phyloP scores from a whole-genome alignment of 768 basidiomycete genomes.

The Lanmaoa pseudosensibilis region DNA sequence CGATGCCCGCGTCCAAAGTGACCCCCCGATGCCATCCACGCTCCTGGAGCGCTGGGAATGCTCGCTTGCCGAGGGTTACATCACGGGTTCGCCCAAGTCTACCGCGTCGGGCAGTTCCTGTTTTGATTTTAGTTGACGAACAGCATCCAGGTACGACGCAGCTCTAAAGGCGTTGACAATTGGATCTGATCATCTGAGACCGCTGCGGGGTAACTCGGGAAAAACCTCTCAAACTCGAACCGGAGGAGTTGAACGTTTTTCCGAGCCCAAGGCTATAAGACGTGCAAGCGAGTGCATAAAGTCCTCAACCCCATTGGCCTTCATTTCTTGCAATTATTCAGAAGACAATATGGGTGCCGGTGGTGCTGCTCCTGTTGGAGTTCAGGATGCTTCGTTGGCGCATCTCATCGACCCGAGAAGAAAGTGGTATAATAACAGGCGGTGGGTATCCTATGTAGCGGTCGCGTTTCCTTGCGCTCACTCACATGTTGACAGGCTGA shows the following conservation, averaged over 20 bases:
- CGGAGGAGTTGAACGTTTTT: constrained; percentile 3
- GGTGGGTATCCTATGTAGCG: constrained; percentile 38
- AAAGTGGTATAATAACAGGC: constrained; percentile 77
- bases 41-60: neutral
- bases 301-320: constrained; percentile 24
- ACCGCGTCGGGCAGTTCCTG: neutral
- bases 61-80: neutral
- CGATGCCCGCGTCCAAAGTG: too few species aligned
- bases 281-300: neutral
- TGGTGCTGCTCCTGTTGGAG: constrained; percentile 37
- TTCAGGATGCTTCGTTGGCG: constrained; percentile 38
- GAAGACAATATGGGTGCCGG: constrained; percentile 52
- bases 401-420: constrained; percentile 64
- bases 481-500: constrained; percentile 41
- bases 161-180: neutral
- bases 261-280: constrained; percentile 14
- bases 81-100: neutral
- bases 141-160: neutral
- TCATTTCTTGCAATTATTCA: neutral
- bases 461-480: neutral
- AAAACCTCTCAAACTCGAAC: constrained; percentile 13
- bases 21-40: too few species aligned
- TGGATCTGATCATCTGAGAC: neutral
- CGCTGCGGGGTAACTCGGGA: constrained; percentile 23
- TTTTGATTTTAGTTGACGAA: neutral